A percentile compares a stretch with the other conserved stretches of the same genome.
Conservation (phyloP, 192 early-diverging fungal species). For the Podila epicladia region DNA sequence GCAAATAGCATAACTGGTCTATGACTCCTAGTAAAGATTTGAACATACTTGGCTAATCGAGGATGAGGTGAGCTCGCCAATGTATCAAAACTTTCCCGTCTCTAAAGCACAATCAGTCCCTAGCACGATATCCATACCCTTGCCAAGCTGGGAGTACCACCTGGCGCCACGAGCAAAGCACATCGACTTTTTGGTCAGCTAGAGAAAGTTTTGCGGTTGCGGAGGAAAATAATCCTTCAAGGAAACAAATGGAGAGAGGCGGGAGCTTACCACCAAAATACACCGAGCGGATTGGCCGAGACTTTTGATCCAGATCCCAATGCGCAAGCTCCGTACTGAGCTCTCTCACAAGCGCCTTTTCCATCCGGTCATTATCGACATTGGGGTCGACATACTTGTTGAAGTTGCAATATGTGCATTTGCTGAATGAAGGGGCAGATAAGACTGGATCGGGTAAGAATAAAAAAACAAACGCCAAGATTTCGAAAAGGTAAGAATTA, state of each 20-base stretch:
- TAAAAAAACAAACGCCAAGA: not conserved
- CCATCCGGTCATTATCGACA: slow-evolving; percentile 57
- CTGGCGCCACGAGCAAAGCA: not conserved
- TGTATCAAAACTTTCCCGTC: too few species aligned
- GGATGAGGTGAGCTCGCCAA: not conserved
- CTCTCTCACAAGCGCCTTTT: slow-evolving; percentile 48
- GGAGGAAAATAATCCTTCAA: not conserved
- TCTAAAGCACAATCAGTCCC: too few species aligned
- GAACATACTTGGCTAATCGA: slow-evolving; percentile 54
- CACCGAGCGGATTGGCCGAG: slow-evolving; percentile 50
- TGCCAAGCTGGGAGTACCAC: slow-evolving; percentile 63
- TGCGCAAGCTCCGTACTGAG: slow-evolving; percentile 47
- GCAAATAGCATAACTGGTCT: slow-evolving; percentile 27
- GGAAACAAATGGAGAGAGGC: not conserved
- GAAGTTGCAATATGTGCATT: slow-evolving; percentile 69
- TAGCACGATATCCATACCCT: slow-evolving; percentile 1
- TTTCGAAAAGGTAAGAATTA: not conserved
- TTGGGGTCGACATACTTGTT: slow-evolving; percentile 64
- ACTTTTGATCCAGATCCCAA: slow-evolving; percentile 31
- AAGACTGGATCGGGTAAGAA: not conserved
- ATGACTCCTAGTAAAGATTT: slow-evolving; percentile 46
- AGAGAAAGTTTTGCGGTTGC: not conserved
- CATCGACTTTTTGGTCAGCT: not conserved
- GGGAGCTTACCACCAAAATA: slow-evolving; percentile 60
- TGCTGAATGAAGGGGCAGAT: slow-evolving; percentile 14